Evolutionary conservation across 192 early-diverging fungal genomes (phyloP).

Genomic region (Mortierella hygrophila): DNA sequence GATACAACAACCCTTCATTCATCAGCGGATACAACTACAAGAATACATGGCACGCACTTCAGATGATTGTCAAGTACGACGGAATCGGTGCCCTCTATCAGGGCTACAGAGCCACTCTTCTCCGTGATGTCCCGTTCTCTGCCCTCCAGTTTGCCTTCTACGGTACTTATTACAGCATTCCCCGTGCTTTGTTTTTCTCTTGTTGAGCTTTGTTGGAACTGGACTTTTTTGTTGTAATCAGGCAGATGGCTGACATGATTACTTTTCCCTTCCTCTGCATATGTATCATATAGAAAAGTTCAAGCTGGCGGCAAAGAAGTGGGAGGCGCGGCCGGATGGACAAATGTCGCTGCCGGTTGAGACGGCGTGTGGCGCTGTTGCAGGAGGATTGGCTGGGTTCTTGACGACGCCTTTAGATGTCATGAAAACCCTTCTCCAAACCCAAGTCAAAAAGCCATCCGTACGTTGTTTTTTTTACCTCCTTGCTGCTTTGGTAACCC

Average conservation of each 20-base stretch:
- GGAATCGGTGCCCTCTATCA: slow-evolving; percentile 71
- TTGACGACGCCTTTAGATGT: slow-evolving; percentile 73
- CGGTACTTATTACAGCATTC: not conserved
- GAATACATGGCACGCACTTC: slow-evolving; percentile 72
- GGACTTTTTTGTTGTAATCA: too few species aligned
- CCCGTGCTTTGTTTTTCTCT: too few species aligned
- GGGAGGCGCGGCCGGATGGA: slow-evolving; percentile 54
- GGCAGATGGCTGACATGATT: too few species aligned
- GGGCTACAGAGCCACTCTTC: slow-evolving; percentile 67
- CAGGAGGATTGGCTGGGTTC: slow-evolving; percentile 69
- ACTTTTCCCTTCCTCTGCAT: not conserved
- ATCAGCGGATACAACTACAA: slow-evolving; percentile 80
- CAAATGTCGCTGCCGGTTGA: slow-evolving; percentile 62
- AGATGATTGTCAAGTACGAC: slow-evolving; percentile 71
- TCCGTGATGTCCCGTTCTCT: slow-evolving; percentile 72
- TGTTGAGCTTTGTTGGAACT: too few species aligned
- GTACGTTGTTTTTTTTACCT: slow-evolving; percentile 10
- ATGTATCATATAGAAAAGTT: slow-evolving; percentile 59
- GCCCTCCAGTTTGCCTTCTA: slow-evolving; percentile 73
- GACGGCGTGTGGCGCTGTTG: slow-evolving; percentile 62
- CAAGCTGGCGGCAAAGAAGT: slow-evolving; percentile 60
- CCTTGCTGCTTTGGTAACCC: not conserved
- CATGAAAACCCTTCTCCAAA: slow-evolving; percentile 72
- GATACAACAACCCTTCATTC: slow-evolving; percentile 76
- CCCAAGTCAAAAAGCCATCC: slow-evolving; percentile 58